Base-by-base conservation (phyloP, 768 basidiomycete genomes). In the Mycena haematopus region DNA sequence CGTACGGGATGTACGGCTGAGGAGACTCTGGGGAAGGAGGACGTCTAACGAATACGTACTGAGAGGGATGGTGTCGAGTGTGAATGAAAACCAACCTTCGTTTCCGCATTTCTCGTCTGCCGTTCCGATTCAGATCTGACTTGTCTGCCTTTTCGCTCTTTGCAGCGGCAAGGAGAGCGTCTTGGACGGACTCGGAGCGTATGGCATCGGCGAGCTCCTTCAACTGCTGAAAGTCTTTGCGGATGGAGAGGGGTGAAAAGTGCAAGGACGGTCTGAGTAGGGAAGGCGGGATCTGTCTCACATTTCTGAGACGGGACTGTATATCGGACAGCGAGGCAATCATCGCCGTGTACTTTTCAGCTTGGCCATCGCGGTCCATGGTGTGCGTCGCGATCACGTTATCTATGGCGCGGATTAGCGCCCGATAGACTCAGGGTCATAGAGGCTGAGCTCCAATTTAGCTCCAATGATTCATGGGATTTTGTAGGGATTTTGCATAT, bases 21-120 rank as follows among this genome's bases (percentile, higher is more conserved):
- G 88, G 87, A 0, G 88, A 88, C 24, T 82, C 83, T 8, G 86
- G 86, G 11, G 86, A 83, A 24, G 79, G 80, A 1, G 80, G 78
- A 11, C 82, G 81, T 65, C 87, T 83, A 63, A 40, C 35, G 45
- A n/a, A 38, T 13, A n/a, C 19, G 38, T 51, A 56, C 17, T 62
- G 42, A 55, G 49, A 46, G 60, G 54, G 45, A 61, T 29, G 25
- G 22, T 31, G 45, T 36, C 42, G 33, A 49, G 14, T 24, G n/a
- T 11, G 4, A 45, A 58, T n/a, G 54, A 47, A 17, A 33, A 52
- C 80, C 59, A 68, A 87, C 90, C 83, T 82, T 73, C 83, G 80
- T 70, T 85, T 90, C 69, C 84, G 79, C 44, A 72, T 80, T 54
- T 85, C 80, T 62, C 84, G 77, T 56, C 84, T 77, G 27, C 78